Evolutionary conservation across 208 protist species (phyloP), one percentile per base, ranked within the genome.

Genomic region (Leishmania martiniquensis): DNA sequence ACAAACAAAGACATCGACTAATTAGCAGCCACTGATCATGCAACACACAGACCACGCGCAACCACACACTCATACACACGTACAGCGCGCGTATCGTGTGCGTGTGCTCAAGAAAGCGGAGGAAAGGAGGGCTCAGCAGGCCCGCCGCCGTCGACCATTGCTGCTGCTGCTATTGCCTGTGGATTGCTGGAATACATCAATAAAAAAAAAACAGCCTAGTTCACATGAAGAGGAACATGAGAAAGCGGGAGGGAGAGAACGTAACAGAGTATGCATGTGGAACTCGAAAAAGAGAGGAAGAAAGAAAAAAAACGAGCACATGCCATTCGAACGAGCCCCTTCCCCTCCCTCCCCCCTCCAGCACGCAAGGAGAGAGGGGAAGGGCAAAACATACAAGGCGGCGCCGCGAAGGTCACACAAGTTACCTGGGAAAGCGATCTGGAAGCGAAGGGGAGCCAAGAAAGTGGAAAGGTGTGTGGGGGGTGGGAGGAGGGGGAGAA

Each of bases 131-230:
- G 29, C 1, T 34, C 63, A 45, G 39, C 63, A 47, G 9, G 25
- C 32, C 39, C 29, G 10, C 32, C 20, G 60, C 15, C 29, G 13
- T 66, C 60, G n/a, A n/a, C n/a, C n/a, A n/a, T n/a, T n/a, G n/a
- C 59, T 29, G 29, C 37, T 20, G 60, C 29, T 29, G 39, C 20
- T 29, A 9, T 25, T n/a, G 17, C 39, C 39, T 34, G 63, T 47
- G 63, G 63, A 29, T 39, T 68, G 63, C 63, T 29, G 42, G 34
- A 6, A 68, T 34, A 69, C 45, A 69, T 47, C 44, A 45, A 42
- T 69, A 44, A n/a, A 2, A 77, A 55, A 54, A 39, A 32, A 55
- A 37, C 20, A n/a, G n/a, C n/a, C n/a, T n/a, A n/a, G 22, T 76
- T 54, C 37, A 54, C 73, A 77, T 57, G 42, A 32, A n/a, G n/a